These are phyloP conservation scores for Balansia obtecta DNA, from an alignment of 2,329 filamentous ascomycete genomes.

Conservation along the genomic window DNA sequence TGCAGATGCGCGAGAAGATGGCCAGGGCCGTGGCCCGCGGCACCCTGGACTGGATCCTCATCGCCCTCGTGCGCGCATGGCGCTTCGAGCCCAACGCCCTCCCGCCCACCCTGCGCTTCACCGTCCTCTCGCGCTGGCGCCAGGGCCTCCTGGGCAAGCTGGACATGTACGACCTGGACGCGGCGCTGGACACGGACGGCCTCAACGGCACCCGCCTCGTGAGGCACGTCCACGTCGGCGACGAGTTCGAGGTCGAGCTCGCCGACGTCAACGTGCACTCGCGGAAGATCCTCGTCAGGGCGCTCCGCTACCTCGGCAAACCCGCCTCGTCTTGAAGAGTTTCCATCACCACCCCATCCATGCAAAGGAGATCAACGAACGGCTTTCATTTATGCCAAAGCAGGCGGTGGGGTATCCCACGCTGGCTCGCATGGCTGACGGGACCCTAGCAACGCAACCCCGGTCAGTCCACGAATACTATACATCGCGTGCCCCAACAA, in stretches of 20 bases:
- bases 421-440: too few species aligned
- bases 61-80: conserved; percentile 50
- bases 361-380: too few species aligned
- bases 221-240: conserved; percentile 33
- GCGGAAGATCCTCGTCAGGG: conserved; percentile 33
- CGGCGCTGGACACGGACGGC: conserved; percentile 25
- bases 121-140: conserved; percentile 26
- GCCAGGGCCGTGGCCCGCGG: conserved; percentile 32
- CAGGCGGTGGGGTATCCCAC: too few species aligned
- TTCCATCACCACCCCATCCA: too few species aligned
- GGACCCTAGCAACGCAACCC: too few species aligned
- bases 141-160: conserved; percentile 29
- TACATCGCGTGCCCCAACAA: too few species aligned
- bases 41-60: conserved; percentile 40
- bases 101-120: conserved; percentile 38
- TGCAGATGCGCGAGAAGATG: conserved; percentile 41
- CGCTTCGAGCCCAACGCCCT: conserved; percentile 34
- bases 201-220: conserved; percentile 25
- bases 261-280: conserved; percentile 38
- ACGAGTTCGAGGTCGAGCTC: conserved; percentile 44
- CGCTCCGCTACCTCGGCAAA: conserved; percentile 19
- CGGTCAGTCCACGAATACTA: too few species aligned
- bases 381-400: too few species aligned
- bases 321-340: neutral
- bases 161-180: conserved; percentile 36